Conservation (phyloP, 768 basidiomycete genomes). For the Grammothele lineata region DNA sequence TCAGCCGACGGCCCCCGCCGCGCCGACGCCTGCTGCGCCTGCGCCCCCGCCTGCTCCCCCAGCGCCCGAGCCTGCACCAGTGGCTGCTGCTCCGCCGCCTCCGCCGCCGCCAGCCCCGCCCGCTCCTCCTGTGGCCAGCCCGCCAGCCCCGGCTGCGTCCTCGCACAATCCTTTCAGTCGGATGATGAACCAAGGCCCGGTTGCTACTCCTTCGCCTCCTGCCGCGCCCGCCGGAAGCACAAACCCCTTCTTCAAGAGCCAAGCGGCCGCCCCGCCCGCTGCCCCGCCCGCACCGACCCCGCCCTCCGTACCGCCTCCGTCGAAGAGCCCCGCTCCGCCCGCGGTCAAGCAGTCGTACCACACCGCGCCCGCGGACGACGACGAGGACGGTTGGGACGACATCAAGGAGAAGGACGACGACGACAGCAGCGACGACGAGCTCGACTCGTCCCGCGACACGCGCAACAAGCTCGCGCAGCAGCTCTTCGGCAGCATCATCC, state of each 20-base stretch:
- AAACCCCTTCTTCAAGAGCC: conserved; percentile 72
- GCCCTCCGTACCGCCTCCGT: conserved; percentile 29
- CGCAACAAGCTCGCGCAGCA: conserved; percentile 72
- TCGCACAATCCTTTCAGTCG: conserved; percentile 81
- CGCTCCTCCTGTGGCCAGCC: conserved; percentile 21
- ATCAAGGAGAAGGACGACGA: conserved; percentile 66
- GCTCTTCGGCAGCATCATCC: conserved; percentile 72
- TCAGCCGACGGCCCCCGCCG: conserved; percentile 14
- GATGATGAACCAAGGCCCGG: conserved; percentile 47
- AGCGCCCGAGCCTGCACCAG: conserved; percentile 25
- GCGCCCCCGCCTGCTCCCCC: conserved; percentile 47
- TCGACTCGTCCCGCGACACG: conserved; percentile 56
- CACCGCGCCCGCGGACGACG: conserved; percentile 52
- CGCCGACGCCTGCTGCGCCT: conserved; percentile 25
- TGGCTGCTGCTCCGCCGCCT: conserved; percentile 24
- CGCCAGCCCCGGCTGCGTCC: conserved; percentile 28
- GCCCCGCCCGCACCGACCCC: conserved; percentile 30
- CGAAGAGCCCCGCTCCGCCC: conserved; percentile 51
- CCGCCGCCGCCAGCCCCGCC: conserved; percentile 36
- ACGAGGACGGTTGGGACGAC: conserved; percentile 85
- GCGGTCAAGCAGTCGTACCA: conserved; percentile 54
- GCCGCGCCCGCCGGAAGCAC: conserved; percentile 42
- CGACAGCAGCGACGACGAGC: conserved; percentile 78
- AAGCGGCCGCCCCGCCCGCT: conserved; percentile 37
- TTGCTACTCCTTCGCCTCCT: conserved; percentile 30